These are phyloP conservation scores for Psilocybe tampanensis DNA, from an alignment of 768 basidiomycete genomes.

Conservation along the genomic window DNA sequence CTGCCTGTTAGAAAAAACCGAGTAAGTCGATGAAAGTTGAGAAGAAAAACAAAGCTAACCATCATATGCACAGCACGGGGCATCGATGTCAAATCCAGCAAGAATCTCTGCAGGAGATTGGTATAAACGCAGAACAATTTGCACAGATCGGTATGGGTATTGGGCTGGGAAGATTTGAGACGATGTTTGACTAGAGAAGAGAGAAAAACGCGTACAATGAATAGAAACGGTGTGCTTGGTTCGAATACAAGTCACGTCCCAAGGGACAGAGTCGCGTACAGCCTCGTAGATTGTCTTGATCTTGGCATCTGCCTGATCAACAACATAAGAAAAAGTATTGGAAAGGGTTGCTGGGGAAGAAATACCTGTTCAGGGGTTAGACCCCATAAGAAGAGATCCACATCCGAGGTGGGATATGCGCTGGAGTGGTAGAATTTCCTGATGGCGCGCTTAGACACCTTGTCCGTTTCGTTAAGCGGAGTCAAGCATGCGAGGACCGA, in stretches of 20 bases:
- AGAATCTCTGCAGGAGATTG: conserved; percentile 65
- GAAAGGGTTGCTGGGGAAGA: too few species aligned
- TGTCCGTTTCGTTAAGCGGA: conserved; percentile 49
- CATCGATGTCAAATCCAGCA: conserved; percentile 70
- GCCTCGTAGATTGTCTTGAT: conserved; percentile 62
- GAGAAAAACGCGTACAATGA: conserved; percentile 44
- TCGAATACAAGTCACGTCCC: conserved; percentile 69
- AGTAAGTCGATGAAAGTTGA: neutral
- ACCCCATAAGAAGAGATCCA: conserved; percentile 67
- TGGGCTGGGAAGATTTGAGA: conserved; percentile 40
- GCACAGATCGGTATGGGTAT: conserved; percentile 68
- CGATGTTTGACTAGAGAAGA: neutral
- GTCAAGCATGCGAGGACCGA: conserved; percentile 58
- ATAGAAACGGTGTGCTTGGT: conserved; percentile 70
- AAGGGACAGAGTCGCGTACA: conserved; percentile 64
- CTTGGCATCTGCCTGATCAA: conserved; percentile 55
- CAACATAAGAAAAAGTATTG: too few species aligned
- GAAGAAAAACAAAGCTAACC: conserved; percentile 13
- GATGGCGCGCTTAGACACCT: conserved; percentile 55
- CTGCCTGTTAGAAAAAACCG: conserved; percentile 29
- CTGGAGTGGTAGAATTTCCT: conserved; percentile 59
- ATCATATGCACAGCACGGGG: conserved; percentile 57
- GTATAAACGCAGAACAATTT: conserved; percentile 68
- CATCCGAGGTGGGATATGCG: conserved; percentile 61
- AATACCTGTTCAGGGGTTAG: conserved; percentile 54